Conservation (phyloP, 306 rosid species). For the Bauhinia variegata region DNA sequence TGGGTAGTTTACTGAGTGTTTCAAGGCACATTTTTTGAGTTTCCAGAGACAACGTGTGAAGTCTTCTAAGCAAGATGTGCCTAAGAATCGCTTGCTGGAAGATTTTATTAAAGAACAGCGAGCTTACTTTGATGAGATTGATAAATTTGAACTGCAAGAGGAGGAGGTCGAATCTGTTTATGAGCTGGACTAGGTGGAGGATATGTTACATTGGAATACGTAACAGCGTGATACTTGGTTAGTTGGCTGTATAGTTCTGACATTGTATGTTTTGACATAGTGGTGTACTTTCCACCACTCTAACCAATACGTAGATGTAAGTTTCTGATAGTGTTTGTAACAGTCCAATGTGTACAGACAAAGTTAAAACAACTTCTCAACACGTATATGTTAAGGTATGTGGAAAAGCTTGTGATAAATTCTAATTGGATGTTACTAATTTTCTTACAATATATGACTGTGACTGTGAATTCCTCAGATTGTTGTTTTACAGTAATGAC, state of each 20-base stretch:
- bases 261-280: too few species aligned
- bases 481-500: background rate
- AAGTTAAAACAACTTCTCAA: conserved; percentile 19
- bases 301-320: conserved; percentile 15
- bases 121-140: conserved; percentile 74
- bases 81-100: conserved; percentile 42
- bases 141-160: conserved; percentile 62
- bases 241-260: conserved; percentile 38
- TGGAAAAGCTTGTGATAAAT: too few species aligned
- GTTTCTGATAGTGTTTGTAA: conserved; percentile 1
- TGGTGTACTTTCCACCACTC: conserved; percentile 29
- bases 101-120: conserved; percentile 66
- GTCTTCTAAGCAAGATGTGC: conserved; percentile 26
- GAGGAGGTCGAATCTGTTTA: conserved; percentile 66
- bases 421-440: too few species aligned
- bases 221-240: conserved; percentile 7
- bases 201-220: conserved; percentile 9
- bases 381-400: too few species aligned
- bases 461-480: background rate
- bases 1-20: conserved; percentile 17
- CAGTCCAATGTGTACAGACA: conserved; percentile 22
- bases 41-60: conserved; percentile 53
- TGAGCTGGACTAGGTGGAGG: conserved; percentile 52
- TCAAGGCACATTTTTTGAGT: conserved; percentile 11
- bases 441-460: too few species aligned